These are phyloP conservation scores for Neurospora intermedia DNA, from an alignment of 495 filamentous ascomycete genomes.

Conservation along the genomic window DNA sequence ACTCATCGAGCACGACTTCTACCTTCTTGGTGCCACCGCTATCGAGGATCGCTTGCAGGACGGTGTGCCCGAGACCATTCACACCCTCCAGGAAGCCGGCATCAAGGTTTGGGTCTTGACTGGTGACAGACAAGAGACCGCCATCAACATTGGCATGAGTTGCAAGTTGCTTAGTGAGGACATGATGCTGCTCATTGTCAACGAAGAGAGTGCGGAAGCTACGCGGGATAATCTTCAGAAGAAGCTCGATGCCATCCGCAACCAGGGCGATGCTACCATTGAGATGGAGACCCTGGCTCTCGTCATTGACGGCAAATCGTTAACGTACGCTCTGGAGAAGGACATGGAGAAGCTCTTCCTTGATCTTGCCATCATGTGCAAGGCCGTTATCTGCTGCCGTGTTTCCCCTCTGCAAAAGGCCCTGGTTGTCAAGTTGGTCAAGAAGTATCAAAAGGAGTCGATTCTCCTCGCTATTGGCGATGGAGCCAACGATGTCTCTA, in stretches of 20 bases:
- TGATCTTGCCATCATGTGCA: constrained; percentile 90
- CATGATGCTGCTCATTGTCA: constrained; percentile 95
- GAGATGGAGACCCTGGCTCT: constrained; percentile 85
- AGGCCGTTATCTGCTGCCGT: constrained; percentile 97
- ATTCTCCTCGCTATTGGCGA: constrained; percentile 94
- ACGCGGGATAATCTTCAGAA: constrained; percentile 82
- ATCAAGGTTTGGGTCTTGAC: constrained; percentile 99
- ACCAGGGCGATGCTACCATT: constrained; percentile 56
- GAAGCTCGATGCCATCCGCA: constrained; percentile 80
- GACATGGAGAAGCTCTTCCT: constrained; percentile 90
- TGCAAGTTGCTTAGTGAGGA: constrained; percentile 98
- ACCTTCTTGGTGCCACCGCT: constrained; percentile 86
- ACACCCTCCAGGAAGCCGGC: constrained; percentile 90
- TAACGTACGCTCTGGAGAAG: constrained; percentile 89
- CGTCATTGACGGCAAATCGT: constrained; percentile 92
- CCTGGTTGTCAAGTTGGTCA: constrained; percentile 96
- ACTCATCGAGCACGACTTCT: constrained; percentile 85
- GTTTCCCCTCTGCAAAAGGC: constrained; percentile 99
- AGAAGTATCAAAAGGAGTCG: constrained; percentile 76
- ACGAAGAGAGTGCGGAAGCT: constrained; percentile 66
- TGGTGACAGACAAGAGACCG: constrained; percentile 95
- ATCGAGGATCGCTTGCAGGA: constrained; percentile 97
- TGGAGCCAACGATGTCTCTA: constrained; percentile 96
- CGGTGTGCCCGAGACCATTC: constrained; percentile 96
- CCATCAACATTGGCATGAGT: constrained; percentile 99